Percentiles rank a stretch among this genome's conserved stretches.
phyloP scores from a whole-genome alignment of 495 filamentous ascomycete species.

The Aspergillus affinis region DNA sequence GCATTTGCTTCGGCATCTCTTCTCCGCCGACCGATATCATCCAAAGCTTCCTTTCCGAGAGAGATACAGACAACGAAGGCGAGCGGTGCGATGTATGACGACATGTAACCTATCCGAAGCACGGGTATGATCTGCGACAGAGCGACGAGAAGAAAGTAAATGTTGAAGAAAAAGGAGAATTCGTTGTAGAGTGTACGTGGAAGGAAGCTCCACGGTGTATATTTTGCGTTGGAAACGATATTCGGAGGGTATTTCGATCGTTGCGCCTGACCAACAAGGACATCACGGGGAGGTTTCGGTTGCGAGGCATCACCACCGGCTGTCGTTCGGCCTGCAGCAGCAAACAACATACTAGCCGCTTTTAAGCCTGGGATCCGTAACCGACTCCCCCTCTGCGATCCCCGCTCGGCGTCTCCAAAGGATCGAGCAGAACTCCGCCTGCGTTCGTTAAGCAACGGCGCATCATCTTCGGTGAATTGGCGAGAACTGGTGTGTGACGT shows the following conservation, averaged over 20 bases:
- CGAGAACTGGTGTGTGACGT: slow-evolving; percentile 50
- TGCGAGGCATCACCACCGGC: slow-evolving; percentile 21
- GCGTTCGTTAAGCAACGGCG: slow-evolving; percentile 56
- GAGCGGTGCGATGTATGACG: slow-evolving; percentile 90
- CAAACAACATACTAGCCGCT: slow-evolving; percentile 22
- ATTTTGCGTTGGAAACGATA: slow-evolving; percentile 94
- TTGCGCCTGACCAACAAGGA: slow-evolving; percentile 45
- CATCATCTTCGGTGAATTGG: slow-evolving; percentile 60
- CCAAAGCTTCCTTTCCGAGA: slow-evolving; percentile 91
- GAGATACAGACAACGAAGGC: slow-evolving; percentile 90
- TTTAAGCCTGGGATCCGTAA: slow-evolving; percentile 35
- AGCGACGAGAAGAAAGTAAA: slow-evolving; percentile 95
- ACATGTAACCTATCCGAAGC: slow-evolving; percentile 88
- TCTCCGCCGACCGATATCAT: slow-evolving; percentile 82
- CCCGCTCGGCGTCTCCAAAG: slow-evolving; percentile 28
- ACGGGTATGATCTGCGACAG: slow-evolving; percentile 88
- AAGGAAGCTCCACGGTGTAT: slow-evolving; percentile 93
- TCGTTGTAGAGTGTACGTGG: slow-evolving; percentile 96
- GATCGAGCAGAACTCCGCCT: slow-evolving; percentile 31
- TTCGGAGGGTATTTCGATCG: slow-evolving; percentile 59
- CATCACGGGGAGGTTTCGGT: slow-evolving; percentile 41
- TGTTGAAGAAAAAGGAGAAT: slow-evolving; percentile 99
- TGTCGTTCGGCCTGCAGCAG: slow-evolving; percentile 15
- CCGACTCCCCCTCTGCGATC: slow-evolving; percentile 25
- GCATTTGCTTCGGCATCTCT: slow-evolving; percentile 94